Percentiles rank a stretch among this genome's conserved stretches.
Evolutionary conservation across 768 basidiomycete species (phyloP).

Genomic region (Russula emetica): DNA sequence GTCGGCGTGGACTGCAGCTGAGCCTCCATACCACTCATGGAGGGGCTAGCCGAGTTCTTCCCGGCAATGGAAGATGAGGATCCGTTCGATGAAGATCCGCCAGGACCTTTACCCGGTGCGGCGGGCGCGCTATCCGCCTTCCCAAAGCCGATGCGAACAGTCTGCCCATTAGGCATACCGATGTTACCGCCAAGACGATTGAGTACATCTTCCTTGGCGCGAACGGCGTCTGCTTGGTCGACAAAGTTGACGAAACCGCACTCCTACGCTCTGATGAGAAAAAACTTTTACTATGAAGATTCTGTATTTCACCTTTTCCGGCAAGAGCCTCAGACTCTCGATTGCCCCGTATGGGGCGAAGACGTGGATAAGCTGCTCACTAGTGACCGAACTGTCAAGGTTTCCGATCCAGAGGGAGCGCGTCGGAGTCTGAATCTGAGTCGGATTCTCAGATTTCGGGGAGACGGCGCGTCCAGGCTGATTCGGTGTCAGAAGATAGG

Average conservation of each 20-base stretch:
- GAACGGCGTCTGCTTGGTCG: constrained; percentile 90
- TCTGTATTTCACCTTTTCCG: constrained; percentile 78
- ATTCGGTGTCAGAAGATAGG: constrained; percentile 64
- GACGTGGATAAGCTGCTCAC: constrained; percentile 90
- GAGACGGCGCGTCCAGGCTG: constrained; percentile 74
- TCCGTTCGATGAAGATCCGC: constrained; percentile 56
- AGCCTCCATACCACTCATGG: constrained; percentile 69
- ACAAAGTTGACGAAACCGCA: constrained; percentile 99
- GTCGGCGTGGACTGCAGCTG: constrained; percentile 90
- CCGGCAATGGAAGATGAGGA: constrained; percentile 53
- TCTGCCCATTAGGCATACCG: constrained; percentile 91
- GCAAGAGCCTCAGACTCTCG: constrained; percentile 88
- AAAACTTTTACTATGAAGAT: neutral
- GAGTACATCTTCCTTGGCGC: constrained; percentile 95
- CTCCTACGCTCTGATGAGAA: constrained; percentile 50
- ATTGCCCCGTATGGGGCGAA: constrained; percentile 97
- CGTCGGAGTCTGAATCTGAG: constrained; percentile 88
- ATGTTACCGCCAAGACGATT: constrained; percentile 94
- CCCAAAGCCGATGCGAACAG: constrained; percentile 96
- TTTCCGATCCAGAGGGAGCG: constrained; percentile 99
- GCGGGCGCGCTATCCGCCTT: constrained; percentile 96
- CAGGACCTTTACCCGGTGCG: constrained; percentile 74
- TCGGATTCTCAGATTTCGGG: constrained; percentile 71
- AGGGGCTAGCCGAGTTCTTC: constrained; percentile 49
- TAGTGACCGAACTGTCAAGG: constrained; percentile 89